These are phyloP conservation scores for Russula earlei DNA, from an alignment of 768 basidiomycete species.

Conservation along the genomic window DNA sequence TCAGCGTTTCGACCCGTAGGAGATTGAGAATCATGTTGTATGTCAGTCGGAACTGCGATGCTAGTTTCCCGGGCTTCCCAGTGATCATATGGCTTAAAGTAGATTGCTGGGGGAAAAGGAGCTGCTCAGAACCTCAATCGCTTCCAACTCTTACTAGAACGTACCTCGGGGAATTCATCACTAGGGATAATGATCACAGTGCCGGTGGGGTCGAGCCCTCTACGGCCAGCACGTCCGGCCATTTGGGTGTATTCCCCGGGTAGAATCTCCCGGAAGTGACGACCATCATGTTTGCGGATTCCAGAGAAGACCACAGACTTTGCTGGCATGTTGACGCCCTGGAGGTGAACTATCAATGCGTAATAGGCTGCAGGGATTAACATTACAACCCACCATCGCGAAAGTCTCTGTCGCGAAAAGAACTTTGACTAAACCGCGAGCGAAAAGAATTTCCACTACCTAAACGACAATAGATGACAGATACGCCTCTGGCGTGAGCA, in stretches of 20 bases:
- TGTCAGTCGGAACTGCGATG: constrained; percentile 93
- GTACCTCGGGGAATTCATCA: constrained; percentile 80
- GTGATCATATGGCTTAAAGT: constrained; percentile 84
- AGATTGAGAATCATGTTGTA: constrained; percentile 99
- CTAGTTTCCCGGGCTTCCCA: constrained; percentile 84
- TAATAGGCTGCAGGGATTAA: constrained; percentile 5
- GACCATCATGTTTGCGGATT: constrained; percentile 92
- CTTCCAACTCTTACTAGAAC: constrained; percentile 11
- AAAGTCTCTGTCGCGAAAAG: constrained; percentile 99
- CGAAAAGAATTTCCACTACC: constrained; percentile 95
- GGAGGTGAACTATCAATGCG: neutral
- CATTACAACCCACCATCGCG: constrained; percentile 66
- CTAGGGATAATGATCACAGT: constrained; percentile 87
- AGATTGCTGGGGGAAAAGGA: constrained; percentile 44
- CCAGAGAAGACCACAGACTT: constrained; percentile 94
- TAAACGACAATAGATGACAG: constrained; percentile 26
- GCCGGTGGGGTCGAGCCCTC: constrained; percentile 90
- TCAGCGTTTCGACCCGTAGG: constrained; percentile 88
- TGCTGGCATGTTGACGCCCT: constrained; percentile 99
- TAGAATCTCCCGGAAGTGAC: constrained; percentile 79
- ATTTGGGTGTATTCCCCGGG: constrained; percentile 97
- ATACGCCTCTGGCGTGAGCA: neutral
- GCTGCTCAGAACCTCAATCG: neutral
- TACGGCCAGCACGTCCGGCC: constrained; percentile 95
- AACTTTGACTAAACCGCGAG: constrained; percentile 90